phyloP scores from a whole-genome alignment of 192 early-diverging fungal species.

The Ambispora gerdemannii region DNA sequence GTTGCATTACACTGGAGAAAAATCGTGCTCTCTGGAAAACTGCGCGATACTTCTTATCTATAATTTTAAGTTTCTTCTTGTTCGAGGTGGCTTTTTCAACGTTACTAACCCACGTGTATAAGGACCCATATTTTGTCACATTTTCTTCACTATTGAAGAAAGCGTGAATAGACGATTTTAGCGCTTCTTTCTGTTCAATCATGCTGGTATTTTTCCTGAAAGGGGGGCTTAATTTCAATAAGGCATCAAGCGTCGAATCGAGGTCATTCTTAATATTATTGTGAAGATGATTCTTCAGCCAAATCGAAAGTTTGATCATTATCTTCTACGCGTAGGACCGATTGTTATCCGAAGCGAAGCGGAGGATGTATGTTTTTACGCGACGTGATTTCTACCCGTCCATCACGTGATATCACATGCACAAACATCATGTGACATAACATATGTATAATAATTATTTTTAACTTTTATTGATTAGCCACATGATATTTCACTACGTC shows the following conservation, averaged over 20 bases:
- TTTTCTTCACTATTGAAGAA: slow-evolving; percentile 8
- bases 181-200: slow-evolving; percentile 15
- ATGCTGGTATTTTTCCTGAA: slow-evolving; percentile 5
- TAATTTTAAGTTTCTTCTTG: slow-evolving; percentile 21
- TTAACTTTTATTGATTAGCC: no score
- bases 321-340: neutral
- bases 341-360: neutral
- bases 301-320: slow-evolving; percentile 26
- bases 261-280: slow-evolving; percentile 23
- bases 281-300: slow-evolving; percentile 11
- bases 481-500: no score
- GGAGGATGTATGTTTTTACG: no score
- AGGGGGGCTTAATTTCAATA: slow-evolving; percentile 19
- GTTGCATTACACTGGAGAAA: slow-evolving; percentile 24
- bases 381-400: no score
- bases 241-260: slow-evolving; percentile 6
- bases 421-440: no score
- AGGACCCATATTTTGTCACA: slow-evolving; percentile 5
- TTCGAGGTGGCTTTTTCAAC: neutral
- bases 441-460: no score
- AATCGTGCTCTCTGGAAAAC: slow-evolving; percentile 22
- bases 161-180: slow-evolving; percentile 8
- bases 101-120: slow-evolving; percentile 1
- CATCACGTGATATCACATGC: no score
- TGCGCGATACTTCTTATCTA: slow-evolving; percentile 6